Evolutionary conservation across 805 yeast genomes (phyloP).

Genomic region (Candida schatavii): DNA sequence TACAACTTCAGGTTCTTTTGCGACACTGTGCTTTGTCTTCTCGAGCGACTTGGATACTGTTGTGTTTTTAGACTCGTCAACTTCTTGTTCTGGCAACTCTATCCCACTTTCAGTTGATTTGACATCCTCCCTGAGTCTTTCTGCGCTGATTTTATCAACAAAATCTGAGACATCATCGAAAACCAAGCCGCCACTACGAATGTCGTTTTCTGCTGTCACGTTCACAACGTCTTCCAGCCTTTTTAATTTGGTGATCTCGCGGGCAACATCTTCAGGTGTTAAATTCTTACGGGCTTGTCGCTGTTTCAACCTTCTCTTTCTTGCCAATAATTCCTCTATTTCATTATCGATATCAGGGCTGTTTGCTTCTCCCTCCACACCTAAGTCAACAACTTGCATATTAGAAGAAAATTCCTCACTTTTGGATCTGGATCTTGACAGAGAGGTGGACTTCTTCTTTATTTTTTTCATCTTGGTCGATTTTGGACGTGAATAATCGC

Average conservation of each 20-base stretch:
- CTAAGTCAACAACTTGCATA: constrained; percentile 29
- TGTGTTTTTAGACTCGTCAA: not conserved
- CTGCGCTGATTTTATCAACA: constrained; percentile 10
- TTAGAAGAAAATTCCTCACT: constrained; percentile 30
- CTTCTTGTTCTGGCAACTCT: not conserved
- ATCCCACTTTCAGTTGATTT: not conserved
- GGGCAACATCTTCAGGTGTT: constrained; percentile 36
- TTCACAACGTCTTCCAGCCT: constrained; percentile 15
- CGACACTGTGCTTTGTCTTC: not conserved
- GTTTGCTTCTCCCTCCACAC: constrained; percentile 22
- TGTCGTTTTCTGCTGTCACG: constrained; percentile 8
- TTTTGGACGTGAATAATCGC: constrained; percentile 14
- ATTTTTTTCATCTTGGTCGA: constrained; percentile 41
- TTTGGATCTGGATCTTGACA: constrained; percentile 20
- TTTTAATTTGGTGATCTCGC: constrained; percentile 28
- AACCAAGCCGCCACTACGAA: constrained; percentile 16
- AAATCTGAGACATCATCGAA: constrained; percentile 46
- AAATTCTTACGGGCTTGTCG: constrained; percentile 20
- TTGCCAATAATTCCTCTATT: constrained; percentile 18
- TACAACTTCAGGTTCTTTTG: not conserved
- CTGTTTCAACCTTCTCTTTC: constrained; percentile 23
- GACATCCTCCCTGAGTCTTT: not conserved
- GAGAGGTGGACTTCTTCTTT: constrained; percentile 38
- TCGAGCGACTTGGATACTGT: not conserved
- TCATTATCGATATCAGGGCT: constrained; percentile 27